phyloP scores from a whole-genome alignment of 345 rosid genomes.

The Euphorbia lathyris region DNA sequence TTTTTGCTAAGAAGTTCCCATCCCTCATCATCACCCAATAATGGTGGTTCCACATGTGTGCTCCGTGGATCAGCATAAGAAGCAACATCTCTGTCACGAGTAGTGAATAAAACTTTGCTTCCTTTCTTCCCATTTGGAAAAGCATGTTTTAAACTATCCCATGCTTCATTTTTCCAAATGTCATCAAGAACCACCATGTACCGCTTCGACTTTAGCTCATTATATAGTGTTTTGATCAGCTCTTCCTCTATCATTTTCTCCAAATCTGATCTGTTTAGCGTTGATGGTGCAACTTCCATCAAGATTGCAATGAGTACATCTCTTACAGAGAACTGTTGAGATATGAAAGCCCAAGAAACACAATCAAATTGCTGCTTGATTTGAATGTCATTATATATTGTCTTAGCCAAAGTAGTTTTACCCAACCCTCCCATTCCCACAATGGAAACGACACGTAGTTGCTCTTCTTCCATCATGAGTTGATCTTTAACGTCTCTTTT shows the following conservation, averaged over 20 bases:
- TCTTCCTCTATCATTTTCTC: background rate
- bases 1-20: constrained; percentile 6
- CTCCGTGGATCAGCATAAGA: constrained; percentile 4
- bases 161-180: constrained; percentile 15
- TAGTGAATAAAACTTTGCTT: constrained; percentile 9
- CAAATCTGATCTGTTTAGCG: background rate
- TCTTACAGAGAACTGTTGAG: background rate
- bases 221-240: background rate
- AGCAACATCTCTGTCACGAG: background rate
- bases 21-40: constrained; percentile 7
- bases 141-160: constrained; percentile 1
- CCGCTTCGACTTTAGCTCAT: background rate
- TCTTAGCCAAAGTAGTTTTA: constrained; percentile 14
- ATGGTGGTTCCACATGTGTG: constrained; percentile 1
- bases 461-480: background rate
- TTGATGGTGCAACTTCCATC: background rate
- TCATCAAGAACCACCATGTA: constrained; percentile 18
- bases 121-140: constrained; percentile 1
- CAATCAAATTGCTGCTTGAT: background rate
- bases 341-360: background rate
- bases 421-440: constrained; percentile 18
- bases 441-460: background rate
- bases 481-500: background rate
- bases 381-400: background rate
- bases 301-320: background rate